Evolutionary conservation across 2,329 filamentous ascomycete genomes (phyloP).

Genomic region (Dothistroma septosporum): DNA sequence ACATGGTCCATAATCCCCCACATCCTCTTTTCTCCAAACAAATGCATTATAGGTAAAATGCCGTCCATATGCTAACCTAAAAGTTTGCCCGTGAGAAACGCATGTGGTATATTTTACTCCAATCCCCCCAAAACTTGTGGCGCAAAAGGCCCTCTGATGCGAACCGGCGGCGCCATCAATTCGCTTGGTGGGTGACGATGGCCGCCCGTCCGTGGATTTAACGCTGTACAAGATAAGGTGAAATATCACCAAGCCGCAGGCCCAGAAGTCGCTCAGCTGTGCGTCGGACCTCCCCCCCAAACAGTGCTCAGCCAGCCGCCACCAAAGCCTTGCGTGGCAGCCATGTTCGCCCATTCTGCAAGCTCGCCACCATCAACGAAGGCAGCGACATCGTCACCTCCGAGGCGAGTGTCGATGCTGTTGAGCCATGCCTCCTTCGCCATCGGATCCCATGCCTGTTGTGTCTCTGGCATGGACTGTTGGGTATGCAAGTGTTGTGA

Average conservation of each 20-base stretch:
- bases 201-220: not conserved
- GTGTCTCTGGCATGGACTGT: constrained; percentile 7
- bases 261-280: not conserved
- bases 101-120: not conserved
- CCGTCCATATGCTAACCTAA: not conserved
- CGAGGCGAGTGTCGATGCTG: constrained; percentile 36
- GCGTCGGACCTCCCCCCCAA: constrained; percentile 20
- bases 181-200: no score
- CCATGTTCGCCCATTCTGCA: constrained; percentile 32
- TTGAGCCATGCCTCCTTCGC: constrained; percentile 36
- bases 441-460: constrained; percentile 25
- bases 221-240: not conserved
- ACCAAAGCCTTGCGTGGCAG: constrained; percentile 19
- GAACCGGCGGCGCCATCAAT: not conserved
- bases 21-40: not conserved
- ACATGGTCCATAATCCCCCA: not conserved
- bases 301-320: constrained; percentile 32
- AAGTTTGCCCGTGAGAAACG: not conserved
- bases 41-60: not conserved
- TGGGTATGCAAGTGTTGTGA: constrained; percentile 10
- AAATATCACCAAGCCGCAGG: not conserved
- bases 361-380: constrained; percentile 39
- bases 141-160: not conserved
- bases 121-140: not conserved
- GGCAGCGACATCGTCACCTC: constrained; percentile 40